A percentile compares a stretch with the other conserved stretches of the same genome.
Conservation (phyloP, 768 basidiomycete genomes). For the Suillus brevipes region DNA sequence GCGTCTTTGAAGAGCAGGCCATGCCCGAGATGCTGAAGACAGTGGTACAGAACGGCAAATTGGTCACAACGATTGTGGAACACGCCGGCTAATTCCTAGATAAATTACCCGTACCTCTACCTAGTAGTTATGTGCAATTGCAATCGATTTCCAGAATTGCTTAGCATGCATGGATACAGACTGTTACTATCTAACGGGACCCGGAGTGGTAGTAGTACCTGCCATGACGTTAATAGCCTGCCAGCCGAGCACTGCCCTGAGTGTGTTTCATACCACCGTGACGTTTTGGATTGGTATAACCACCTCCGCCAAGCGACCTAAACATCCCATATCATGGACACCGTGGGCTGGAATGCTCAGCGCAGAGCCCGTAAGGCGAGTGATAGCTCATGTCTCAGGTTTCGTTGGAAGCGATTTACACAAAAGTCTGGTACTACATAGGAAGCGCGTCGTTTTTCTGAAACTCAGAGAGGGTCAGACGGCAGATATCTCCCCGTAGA, state of each 20-base stretch:
- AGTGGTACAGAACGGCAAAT: constrained; percentile 73
- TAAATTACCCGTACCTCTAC: not conserved
- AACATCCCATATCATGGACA: constrained; percentile 55
- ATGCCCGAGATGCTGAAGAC: constrained; percentile 97
- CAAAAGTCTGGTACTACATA: constrained; percentile 15
- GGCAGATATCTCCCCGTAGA: constrained; percentile 56
- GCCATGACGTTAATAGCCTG: not conserved
- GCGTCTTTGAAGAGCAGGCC: constrained; percentile 85
- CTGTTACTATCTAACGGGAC: not conserved
- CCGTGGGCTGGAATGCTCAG: constrained; percentile 73
- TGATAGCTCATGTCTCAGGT: constrained; percentile 1
- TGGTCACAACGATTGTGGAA: constrained; percentile 88
- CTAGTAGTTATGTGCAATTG: not conserved
- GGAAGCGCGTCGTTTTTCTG: constrained; percentile 31
- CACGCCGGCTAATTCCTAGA: constrained; percentile 55
- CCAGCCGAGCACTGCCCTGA: not conserved
- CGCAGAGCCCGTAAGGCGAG: constrained; percentile 59
- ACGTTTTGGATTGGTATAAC: too few species aligned
- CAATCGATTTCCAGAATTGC: not conserved
- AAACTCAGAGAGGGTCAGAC: constrained; percentile 44
- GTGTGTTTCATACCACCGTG: not conserved
- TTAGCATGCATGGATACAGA: not conserved
- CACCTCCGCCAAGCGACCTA: not conserved
- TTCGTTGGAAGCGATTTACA: not conserved
- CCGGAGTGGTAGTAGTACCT: not conserved